Evolutionary conservation across 371 early-diverging fungal genomes (phyloP).

Genomic region (Haplosporangium sp.): DNA sequence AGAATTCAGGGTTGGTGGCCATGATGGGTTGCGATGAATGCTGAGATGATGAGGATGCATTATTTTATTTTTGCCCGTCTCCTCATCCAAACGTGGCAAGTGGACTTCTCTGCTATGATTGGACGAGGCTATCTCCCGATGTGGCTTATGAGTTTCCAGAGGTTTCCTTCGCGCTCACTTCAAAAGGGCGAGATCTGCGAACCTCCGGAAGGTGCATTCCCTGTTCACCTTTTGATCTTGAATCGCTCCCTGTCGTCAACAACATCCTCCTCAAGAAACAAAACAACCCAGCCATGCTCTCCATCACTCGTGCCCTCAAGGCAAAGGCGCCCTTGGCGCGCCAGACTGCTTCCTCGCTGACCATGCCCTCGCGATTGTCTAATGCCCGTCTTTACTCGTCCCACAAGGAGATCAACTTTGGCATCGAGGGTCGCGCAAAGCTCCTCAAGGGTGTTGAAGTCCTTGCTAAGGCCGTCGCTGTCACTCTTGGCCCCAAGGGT

Average conservation of each 20-base stretch:
- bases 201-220: not conserved
- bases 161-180: not conserved
- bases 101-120: no score
- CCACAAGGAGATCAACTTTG: slow-evolving; percentile 97
- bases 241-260: slow-evolving; percentile 10
- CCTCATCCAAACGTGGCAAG: not conserved
- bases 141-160: slow-evolving; percentile 13
- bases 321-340: slow-evolving; percentile 52
- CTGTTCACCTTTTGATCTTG: slow-evolving; percentile 18
- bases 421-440: slow-evolving; percentile 93
- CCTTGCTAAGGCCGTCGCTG: slow-evolving; percentile 97
- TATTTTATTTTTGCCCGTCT: not conserved
- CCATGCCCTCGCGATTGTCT: slow-evolving; percentile 43
- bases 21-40: slow-evolving; percentile 21
- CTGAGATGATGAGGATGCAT: not conserved
- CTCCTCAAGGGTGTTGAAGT: slow-evolving; percentile 95
- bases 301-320: slow-evolving; percentile 55
- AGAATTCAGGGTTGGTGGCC: slow-evolving; percentile 58
- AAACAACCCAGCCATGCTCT: slow-evolving; percentile 34
- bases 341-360: slow-evolving; percentile 23
- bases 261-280: slow-evolving; percentile 11
- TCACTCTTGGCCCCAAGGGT: slow-evolving; percentile 98
- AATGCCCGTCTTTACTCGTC: slow-evolving; percentile 79
- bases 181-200: not conserved
- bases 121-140: no score